phyloP scores from a whole-genome alignment of 2,329 filamentous ascomycete species.

The Phoma herbarum region DNA sequence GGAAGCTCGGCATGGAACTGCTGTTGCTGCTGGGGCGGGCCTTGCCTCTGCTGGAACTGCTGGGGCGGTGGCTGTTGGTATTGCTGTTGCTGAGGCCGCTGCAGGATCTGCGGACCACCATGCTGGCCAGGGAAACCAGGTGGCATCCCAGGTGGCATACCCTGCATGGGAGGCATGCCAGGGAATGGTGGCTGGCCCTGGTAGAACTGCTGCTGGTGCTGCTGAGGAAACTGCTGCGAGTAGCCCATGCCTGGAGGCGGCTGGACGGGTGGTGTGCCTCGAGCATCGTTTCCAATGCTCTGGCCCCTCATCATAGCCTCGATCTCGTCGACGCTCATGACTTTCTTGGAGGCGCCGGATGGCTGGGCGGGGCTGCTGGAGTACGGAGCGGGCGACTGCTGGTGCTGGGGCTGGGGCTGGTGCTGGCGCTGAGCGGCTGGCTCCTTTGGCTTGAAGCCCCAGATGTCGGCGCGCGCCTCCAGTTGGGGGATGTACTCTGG shows the following conservation, averaged over 20 bases:
- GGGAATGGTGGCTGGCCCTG: conserved; percentile 43
- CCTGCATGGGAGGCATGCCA: conserved; percentile 46
- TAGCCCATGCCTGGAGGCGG: conserved; percentile 33
- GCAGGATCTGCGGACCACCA: conserved; percentile 58
- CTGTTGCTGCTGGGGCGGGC: conserved; percentile 45
- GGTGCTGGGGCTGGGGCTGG: conserved; percentile 38
- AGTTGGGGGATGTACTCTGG: conserved; percentile 86
- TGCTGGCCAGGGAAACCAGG: conserved; percentile 55
- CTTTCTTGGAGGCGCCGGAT: conserved; percentile 66
- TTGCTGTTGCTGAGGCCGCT: conserved; percentile 56
- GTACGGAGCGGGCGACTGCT: conserved; percentile 19
- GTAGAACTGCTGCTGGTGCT: conserved; percentile 35
- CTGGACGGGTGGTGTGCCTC: conserved; percentile 39
- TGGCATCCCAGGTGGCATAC: conserved; percentile 15
- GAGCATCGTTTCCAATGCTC: conserved; percentile 53
- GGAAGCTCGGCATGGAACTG: conserved; percentile 58
- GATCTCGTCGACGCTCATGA: conserved; percentile 96
- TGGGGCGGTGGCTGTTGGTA: conserved; percentile 51
- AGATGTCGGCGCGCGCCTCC: conserved; percentile 91
- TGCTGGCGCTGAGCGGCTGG: conserved; percentile 48
- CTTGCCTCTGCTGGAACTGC: conserved; percentile 40
- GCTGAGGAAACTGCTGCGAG: conserved; percentile 23
- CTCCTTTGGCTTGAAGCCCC: conserved; percentile 77
- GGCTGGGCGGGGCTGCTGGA: conserved; percentile 33
- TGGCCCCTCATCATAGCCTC: conserved; percentile 89